Conservation (phyloP, 1,284 basidiomycete species). For the Omphalotus olearius region DNA sequence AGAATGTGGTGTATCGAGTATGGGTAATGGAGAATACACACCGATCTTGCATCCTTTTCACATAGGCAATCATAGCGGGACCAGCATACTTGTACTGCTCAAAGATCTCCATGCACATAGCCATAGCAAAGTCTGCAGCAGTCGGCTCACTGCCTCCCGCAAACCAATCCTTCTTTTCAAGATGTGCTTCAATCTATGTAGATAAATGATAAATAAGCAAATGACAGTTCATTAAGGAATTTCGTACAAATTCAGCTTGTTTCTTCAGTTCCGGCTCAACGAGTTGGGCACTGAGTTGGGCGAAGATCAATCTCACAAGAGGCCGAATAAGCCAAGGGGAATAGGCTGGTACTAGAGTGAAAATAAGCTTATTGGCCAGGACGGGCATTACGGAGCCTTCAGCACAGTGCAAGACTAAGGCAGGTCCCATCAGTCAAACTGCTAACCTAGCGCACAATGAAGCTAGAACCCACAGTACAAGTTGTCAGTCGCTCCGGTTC, state of each 20-base stretch:
- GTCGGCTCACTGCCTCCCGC: conserved; percentile 11
- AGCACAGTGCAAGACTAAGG: conserved; percentile 34
- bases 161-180: conserved; percentile 8
- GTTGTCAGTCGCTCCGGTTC: conserved; percentile 31
- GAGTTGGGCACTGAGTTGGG: conserved; percentile 21
- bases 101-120: not conserved
- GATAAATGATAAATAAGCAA: not conserved
- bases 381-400: conserved; percentile 38
- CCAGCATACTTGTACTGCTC: not conserved
- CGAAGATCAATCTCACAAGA: conserved; percentile 27
- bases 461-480: conserved; percentile 34
- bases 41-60: conserved; percentile 9
- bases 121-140: conserved; percentile 12
- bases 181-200: conserved; percentile 7
- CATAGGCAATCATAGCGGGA: conserved; percentile 7
- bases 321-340: conserved; percentile 34
- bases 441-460: not conserved
- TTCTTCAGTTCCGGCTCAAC: conserved; percentile 29
- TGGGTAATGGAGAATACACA: not conserved
- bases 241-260: conserved; percentile 27
- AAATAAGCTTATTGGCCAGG: conserved; percentile 30
- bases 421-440: not conserved
- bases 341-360: conserved; percentile 27
- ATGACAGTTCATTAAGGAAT: not conserved
- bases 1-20: not conserved